Evolutionary conservation across 129 eudicot species (phyloP).

Genomic region (Smallanthus sonchifolius): DNA sequence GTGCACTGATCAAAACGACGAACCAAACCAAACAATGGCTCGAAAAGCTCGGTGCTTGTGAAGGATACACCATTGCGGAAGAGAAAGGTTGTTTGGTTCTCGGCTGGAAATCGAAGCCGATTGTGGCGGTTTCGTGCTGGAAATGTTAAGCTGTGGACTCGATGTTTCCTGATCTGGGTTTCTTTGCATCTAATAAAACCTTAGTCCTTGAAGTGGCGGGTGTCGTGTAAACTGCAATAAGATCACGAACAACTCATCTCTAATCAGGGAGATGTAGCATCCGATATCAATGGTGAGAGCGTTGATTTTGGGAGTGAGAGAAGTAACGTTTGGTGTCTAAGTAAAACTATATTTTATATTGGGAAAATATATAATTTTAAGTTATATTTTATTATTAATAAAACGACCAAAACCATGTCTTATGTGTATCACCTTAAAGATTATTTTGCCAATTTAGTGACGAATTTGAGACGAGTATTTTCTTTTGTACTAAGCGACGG

Average conservation of each 20-base stretch:
- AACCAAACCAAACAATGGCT: conserved; percentile 64
- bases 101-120: conserved; percentile 78
- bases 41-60: conserved; percentile 41
- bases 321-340: conserved; percentile 1
- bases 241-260: conserved; percentile 24
- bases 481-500: no score
- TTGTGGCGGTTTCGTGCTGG: conserved; percentile 91
- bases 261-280: conserved; percentile 25
- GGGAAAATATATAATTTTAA: no score
- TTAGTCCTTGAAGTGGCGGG: background rate
- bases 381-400: no score
- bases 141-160: conserved; percentile 39
- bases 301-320: conserved; percentile 19
- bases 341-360: background rate
- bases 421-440: no score
- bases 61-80: conserved; percentile 61
- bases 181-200: conserved; percentile 8
- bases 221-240: conserved; percentile 20
- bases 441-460: no score
- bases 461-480: no score
- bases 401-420: no score
- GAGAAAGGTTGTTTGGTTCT: conserved; percentile 76
- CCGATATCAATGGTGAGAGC: conserved; percentile 15
- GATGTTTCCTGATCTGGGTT: background rate
- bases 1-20: conserved; percentile 40